These are phyloP conservation scores for Aaosphaeria arxii DNA, from an alignment of 2,329 filamentous ascomycete genomes.

Conservation along the genomic window DNA sequence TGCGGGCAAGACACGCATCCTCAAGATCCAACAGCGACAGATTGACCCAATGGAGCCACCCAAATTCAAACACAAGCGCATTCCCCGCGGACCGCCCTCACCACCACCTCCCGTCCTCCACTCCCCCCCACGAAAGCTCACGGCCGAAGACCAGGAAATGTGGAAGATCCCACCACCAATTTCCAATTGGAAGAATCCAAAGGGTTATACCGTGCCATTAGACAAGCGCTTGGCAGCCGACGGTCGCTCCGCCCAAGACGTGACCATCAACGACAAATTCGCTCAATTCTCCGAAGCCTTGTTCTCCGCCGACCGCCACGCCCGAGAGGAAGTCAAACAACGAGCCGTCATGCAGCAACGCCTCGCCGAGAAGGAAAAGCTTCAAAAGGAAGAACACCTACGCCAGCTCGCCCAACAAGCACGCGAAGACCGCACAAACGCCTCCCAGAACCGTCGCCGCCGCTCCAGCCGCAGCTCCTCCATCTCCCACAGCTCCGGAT, in stretches of 20 bases:
- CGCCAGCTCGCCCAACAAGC: conserved; percentile 87
- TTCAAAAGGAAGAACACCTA: conserved; percentile 88
- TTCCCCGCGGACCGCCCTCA: conserved; percentile 85
- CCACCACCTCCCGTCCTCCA: conserved; percentile 94
- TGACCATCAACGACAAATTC: conserved; percentile 98
- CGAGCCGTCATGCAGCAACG: conserved; percentile 93
- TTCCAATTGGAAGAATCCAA: conserved; percentile 99
- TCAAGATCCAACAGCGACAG: conserved; percentile 96
- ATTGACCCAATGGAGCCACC: conserved; percentile 94
- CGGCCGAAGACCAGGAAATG: conserved; percentile 93
- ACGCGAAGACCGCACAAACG: conserved; percentile 70
- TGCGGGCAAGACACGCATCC: conserved; percentile 85
- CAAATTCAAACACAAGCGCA: conserved; percentile 99
- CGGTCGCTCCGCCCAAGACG: conserved; percentile 85
- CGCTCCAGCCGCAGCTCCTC: conserved; percentile 10
- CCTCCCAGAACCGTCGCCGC: conserved; percentile 27
- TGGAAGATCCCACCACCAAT: conserved; percentile 91
- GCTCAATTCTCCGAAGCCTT: conserved; percentile 92
- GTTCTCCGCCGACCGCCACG: conserved; percentile 91
- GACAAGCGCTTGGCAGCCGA: conserved; percentile 96
- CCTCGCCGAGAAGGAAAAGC: conserved; percentile 93
- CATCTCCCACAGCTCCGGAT: conserved; percentile 43
- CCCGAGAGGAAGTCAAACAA: conserved; percentile 91
- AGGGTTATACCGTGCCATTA: conserved; percentile 92
- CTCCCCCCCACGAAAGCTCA: conserved; percentile 89